Base-by-base conservation (phyloP, 2,329 filamentous ascomycete species). In the Trematosphaeria pertusa region DNA sequence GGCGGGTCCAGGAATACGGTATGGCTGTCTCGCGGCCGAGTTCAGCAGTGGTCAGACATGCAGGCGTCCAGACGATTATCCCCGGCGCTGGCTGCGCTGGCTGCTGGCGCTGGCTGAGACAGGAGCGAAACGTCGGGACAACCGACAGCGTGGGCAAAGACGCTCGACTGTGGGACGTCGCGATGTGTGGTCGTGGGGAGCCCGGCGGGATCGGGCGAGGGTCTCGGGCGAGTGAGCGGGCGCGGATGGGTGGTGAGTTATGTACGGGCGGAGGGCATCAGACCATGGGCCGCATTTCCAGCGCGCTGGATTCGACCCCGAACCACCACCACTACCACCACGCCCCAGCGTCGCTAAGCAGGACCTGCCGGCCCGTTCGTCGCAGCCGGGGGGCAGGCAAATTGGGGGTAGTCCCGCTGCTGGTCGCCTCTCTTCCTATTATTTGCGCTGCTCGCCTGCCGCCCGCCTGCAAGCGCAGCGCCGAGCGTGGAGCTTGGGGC, bases 71-170 rank as follows among this genome's bases (percentile, higher is more conserved):
- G 53, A n/a, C n/a, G n/a, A 54, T 44, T 52, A 49, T 52, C 50
- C 54, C 58, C 47, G 56, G 56, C 46, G 52, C 34, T 56, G 56
- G 62, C 50, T 52, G 56, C 46, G 52, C 34, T 56, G 56, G 62
- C 50, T 52, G 54, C 56, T 60, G 61, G 59, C 48, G 52, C 39
- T 35, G 55, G 56, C 58, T 62, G 62, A 58, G 59, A 64, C 62
- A 59, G 52, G 47, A 48, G 56, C 52, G 58, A 52, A 59, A 53
- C 48, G 26, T 45, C 57, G 62, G 64, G 51, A 56, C 50, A 56
- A 58, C 60, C 56, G 56, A 53, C 53, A 38, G 52, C 21, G 47
- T 52, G 64, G 59, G 32, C 52, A 38, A 50, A 43, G 40, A 46
- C 12, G 14, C n/a, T n/a, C n/a, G n/a, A n/a, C n/a, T n/a, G n/a